Conservation (phyloP, 495 filamentous ascomycete genomes). For the Pyrenopolyporus hunteri region DNA sequence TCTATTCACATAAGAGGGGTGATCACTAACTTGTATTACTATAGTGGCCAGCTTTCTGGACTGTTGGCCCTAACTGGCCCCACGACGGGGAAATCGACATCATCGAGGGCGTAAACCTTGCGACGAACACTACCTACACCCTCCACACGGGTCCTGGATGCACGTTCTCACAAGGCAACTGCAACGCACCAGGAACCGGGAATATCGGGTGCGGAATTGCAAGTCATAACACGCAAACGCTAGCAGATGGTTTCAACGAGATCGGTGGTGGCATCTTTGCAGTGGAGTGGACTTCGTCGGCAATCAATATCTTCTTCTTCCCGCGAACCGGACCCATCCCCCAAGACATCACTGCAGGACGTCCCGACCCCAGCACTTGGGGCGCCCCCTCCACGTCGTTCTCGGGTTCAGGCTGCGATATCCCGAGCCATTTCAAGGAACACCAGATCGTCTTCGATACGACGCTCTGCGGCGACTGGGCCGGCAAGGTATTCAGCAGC, state of each 20-base stretch:
- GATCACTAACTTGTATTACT: constrained; percentile 6
- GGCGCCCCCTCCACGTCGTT: constrained; percentile 72
- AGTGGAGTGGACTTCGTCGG: constrained; percentile 70
- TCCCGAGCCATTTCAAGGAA: constrained; percentile 68
- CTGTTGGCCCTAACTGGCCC: constrained; percentile 77
- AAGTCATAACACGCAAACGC: constrained; percentile 58
- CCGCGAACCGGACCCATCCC: constrained; percentile 61
- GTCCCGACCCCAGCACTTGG: constrained; percentile 68
- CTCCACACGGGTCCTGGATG: constrained; percentile 78
- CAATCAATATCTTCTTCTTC: constrained; percentile 82
- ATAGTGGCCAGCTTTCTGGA: constrained; percentile 69
- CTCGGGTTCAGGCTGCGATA: constrained; percentile 63
- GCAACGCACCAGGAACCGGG: constrained; percentile 57
- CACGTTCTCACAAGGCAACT: constrained; percentile 57
- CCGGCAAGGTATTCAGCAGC: constrained; percentile 64
- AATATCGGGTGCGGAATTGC: constrained; percentile 56
- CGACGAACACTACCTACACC: constrained; percentile 69
- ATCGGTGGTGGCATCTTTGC: constrained; percentile 78
- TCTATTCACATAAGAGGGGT: not conserved
- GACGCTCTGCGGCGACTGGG: constrained; percentile 91
- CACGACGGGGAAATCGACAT: constrained; percentile 87
- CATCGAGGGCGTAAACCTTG: constrained; percentile 81
- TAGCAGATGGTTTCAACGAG: constrained; percentile 74
- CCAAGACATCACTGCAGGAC: constrained; percentile 58
- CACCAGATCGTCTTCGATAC: constrained; percentile 83